phyloP scores from a whole-genome alignment of 768 basidiomycete species.

The Dioszegia hungarica region DNA sequence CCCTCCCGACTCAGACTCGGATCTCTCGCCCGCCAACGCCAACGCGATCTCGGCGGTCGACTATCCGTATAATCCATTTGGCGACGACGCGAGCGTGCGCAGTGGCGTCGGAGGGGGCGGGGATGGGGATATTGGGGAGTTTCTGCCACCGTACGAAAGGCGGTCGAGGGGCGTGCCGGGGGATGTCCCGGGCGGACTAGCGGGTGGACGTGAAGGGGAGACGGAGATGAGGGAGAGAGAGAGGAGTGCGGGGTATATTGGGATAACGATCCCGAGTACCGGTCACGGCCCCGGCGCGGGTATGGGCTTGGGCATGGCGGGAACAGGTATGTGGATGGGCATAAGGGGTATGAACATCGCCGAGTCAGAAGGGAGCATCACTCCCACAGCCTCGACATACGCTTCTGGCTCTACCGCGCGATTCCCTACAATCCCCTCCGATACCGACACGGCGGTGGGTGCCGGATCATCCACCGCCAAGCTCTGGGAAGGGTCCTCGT shows the following conservation, averaged over 20 bases:
- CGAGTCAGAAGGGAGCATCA: background rate
- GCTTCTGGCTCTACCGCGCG: constrained; percentile 14
- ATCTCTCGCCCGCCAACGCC: background rate
- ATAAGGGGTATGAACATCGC: too few species aligned
- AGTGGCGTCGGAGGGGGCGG: too few species aligned
- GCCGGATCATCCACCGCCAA: constrained; percentile 16
- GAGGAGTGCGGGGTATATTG: background rate
- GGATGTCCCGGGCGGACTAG: background rate
- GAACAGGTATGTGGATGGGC: too few species aligned
- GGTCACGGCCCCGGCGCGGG: too few species aligned
- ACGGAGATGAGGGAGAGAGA: background rate
- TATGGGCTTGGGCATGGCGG: too few species aligned
- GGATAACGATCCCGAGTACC: background rate
- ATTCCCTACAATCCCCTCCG: background rate
- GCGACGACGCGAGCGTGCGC: background rate
- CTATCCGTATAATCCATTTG: background rate
- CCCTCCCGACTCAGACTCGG: background rate
- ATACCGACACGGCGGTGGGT: background rate
- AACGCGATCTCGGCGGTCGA: background rate
- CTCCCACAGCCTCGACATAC: constrained; percentile 4
- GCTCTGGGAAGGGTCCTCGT: constrained; percentile 23
- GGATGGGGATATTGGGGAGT: too few species aligned
- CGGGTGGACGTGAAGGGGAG: background rate
- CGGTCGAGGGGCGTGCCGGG: background rate
- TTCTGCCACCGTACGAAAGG: constrained; percentile 33